These are phyloP conservation scores for Trypanosoma theileri DNA, from an alignment of 208 protist genomes.

Conservation along the genomic window DNA sequence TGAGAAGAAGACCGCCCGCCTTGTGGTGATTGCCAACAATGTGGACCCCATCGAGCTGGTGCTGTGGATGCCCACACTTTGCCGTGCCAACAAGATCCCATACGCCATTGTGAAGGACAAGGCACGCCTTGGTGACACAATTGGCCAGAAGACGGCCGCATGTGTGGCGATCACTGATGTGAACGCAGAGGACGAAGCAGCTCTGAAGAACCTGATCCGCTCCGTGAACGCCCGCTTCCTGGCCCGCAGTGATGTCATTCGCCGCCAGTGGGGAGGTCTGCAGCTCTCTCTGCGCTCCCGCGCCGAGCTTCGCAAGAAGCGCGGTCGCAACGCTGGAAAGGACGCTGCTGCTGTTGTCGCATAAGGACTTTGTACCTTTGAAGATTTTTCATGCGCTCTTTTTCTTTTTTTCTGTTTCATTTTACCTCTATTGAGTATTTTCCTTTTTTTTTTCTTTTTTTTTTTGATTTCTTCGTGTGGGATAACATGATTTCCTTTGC, in stretches of 20 bases:
- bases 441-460: neutral
- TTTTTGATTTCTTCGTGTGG: neutral
- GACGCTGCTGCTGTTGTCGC: conserved; percentile 41
- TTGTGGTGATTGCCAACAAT: conserved; percentile 99
- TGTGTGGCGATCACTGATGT: conserved; percentile 96
- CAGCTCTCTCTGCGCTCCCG: conserved; percentile 83
- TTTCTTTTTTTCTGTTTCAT: conserved; percentile 20
- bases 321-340: conserved; percentile 54
- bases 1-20: conserved; percentile 98
- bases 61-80: conserved; percentile 98
- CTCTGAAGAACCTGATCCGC: conserved; percentile 93
- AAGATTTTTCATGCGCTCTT: neutral
- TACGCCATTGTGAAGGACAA: conserved; percentile 99
- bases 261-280: conserved; percentile 94
- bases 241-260: conserved; percentile 88
- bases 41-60: conserved; percentile 99
- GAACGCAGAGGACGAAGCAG: conserved; percentile 91
- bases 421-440: conserved; percentile 12
- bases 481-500: neutral
- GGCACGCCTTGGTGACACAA: conserved; percentile 96
- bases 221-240: conserved; percentile 94
- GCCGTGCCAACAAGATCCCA: conserved; percentile 98
- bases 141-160: conserved; percentile 97
- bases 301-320: conserved; percentile 84
- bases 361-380: conserved; percentile 2